A percentile compares a stretch with the other conserved stretches of the same genome.
Conservation (phyloP, 2,329 filamentous ascomycete species). For the Xylaria sp. region DNA sequence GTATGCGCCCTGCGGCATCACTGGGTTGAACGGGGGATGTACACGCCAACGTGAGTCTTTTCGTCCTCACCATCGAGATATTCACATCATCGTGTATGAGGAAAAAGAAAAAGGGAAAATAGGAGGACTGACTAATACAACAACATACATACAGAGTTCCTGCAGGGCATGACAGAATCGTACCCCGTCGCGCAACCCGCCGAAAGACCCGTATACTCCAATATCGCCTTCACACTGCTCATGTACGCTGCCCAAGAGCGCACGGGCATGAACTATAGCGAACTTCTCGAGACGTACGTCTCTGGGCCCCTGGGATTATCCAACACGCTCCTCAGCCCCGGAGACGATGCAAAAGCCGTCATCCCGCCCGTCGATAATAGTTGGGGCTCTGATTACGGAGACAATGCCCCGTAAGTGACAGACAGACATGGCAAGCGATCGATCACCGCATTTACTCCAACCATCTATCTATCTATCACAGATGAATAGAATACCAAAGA, state of each 20-base stretch:
- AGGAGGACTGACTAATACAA: not conserved
- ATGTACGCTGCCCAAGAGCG: constrained; percentile 19
- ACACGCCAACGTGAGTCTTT: constrained; percentile 15
- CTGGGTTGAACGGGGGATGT: constrained; percentile 5
- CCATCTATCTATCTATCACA: too few relatives aligned
- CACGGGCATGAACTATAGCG: constrained; percentile 16
- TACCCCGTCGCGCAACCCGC: constrained; percentile 15
- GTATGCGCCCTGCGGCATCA: constrained; percentile 15
- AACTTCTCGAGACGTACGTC: constrained; percentile 13
- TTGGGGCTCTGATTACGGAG: constrained; percentile 19
- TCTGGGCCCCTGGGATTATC: constrained; percentile 2
- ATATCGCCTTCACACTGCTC: constrained; percentile 27
- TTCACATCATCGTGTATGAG: too few relatives aligned
- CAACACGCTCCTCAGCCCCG: constrained; percentile 14
- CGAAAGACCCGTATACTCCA: constrained; percentile 23
- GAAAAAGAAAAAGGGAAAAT: too few relatives aligned
- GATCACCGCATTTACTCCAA: too few relatives aligned
- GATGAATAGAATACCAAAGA: not conserved
- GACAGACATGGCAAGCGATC: too few relatives aligned
- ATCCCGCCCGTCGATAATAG: constrained; percentile 24
- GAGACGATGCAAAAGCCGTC: constrained; percentile 18
- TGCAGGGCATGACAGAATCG: constrained; percentile 13
- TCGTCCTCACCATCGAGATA: too few relatives aligned
- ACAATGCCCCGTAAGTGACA: constrained; percentile 19
- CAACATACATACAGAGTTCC: constrained; percentile 6